These are phyloP conservation scores for Kokia cookei DNA, from an alignment of 441 rosid species.

Conservation along the genomic window DNA sequence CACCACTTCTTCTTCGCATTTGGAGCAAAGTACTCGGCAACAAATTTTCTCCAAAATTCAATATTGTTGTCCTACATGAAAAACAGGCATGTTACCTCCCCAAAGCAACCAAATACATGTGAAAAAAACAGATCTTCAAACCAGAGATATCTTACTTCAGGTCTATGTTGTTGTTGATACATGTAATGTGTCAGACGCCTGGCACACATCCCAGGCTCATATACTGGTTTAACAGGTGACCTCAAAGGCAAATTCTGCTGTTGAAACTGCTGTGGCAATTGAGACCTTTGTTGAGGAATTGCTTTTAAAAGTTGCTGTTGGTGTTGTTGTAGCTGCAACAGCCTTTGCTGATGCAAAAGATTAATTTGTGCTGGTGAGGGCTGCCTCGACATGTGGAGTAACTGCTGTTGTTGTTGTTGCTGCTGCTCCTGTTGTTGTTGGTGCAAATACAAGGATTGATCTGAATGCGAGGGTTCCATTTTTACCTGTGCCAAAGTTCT, in stretches of 20 bases:
- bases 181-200: conserved; percentile 85
- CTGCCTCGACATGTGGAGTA: conserved; percentile 75
- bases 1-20: conserved; percentile 81
- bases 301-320: conserved; percentile 82
- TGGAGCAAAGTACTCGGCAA: conserved; percentile 65
- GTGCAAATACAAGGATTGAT: conserved; percentile 60
- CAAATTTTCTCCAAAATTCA: conserved; percentile 86
- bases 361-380: conserved; percentile 71
- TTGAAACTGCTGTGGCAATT: conserved; percentile 72
- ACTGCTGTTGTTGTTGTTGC: conserved; percentile 58
- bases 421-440: conserved; percentile 42
- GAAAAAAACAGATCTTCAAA: background rate
- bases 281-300: conserved; percentile 77
- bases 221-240: conserved; percentile 61
- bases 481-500: conserved; percentile 69
- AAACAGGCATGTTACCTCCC: background rate
- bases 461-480: conserved; percentile 81
- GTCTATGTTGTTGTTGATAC: conserved; percentile 95
- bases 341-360: conserved; percentile 66
- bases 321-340: conserved; percentile 58
- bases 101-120: background rate
- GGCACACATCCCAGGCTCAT: conserved; percentile 96
- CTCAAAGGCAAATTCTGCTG: conserved; percentile 75
- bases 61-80: conserved; percentile 66
- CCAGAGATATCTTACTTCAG: conserved; percentile 51